A percentile compares a stretch with the other conserved stretches of the same genome.
Conservation (phyloP, 805 yeast genomes). For the Starmerella tilneyi region DNA sequence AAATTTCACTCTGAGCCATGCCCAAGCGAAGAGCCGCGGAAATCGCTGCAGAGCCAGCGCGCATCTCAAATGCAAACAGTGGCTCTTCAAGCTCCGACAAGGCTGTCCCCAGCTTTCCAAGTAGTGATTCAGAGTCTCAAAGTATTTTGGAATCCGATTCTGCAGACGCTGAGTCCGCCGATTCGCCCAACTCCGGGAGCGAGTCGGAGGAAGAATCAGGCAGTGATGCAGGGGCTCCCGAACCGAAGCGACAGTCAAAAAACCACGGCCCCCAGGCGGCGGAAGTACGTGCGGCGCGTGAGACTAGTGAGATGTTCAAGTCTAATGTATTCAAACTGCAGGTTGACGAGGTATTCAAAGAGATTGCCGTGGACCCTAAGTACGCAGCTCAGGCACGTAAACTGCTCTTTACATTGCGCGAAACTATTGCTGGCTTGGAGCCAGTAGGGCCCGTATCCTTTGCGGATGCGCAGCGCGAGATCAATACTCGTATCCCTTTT, state of each 20-base stretch:
- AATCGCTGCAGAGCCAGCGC: background rate
- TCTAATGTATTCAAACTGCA: constrained; percentile 92
- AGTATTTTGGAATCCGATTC: background rate
- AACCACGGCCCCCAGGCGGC: constrained; percentile 33
- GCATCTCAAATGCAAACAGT: background rate
- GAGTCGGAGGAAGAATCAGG: constrained; percentile 3
- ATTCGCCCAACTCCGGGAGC: background rate
- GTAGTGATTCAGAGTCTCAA: background rate
- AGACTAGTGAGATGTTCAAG: constrained; percentile 87
- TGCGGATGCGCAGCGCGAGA: constrained; percentile 6
- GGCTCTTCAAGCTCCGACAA: background rate
- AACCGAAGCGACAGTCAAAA: background rate
- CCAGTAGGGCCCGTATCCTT: constrained; percentile 12
- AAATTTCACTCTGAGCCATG: constrained; percentile 6
- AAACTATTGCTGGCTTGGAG: constrained; percentile 34
- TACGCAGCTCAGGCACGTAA: constrained; percentile 58
- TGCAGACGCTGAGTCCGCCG: constrained; percentile 6
- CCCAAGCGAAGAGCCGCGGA: constrained; percentile 7
- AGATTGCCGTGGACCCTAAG: constrained; percentile 62
- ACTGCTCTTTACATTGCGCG: constrained; percentile 43
- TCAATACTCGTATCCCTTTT: constrained; percentile 49
- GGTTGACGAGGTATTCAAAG: constrained; percentile 81
- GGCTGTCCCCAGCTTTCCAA: background rate
- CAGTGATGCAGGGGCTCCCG: background rate
- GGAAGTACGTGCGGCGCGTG: constrained; percentile 84